Evolutionary conservation across 2,329 filamentous ascomycete genomes (phyloP).

Genomic region (Pseudocercospora vitis): DNA sequence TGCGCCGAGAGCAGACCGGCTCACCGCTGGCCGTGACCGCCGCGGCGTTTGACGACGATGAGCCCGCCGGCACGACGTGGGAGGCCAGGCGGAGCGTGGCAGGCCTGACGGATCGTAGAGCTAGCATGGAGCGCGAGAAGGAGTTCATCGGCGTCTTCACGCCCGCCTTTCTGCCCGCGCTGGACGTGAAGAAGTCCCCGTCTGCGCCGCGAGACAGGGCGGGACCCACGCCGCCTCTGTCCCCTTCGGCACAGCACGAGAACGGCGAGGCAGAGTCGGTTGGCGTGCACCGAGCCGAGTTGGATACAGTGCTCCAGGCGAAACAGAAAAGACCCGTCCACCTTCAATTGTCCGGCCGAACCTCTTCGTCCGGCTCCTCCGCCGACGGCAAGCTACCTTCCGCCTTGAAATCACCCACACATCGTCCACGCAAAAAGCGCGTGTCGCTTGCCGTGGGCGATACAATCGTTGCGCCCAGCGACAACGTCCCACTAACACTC

Average conservation of each 20-base stretch:
- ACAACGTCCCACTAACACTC: constrained; percentile 34
- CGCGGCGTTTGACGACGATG: constrained; percentile 21
- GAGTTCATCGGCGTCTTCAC: constrained; percentile 41
- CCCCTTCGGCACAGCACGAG: background rate
- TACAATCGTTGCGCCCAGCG: constrained; percentile 38
- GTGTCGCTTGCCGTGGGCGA: constrained; percentile 40
- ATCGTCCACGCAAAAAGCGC: constrained; percentile 35
- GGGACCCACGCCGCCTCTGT: constrained; percentile 30
- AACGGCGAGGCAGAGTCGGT: constrained; percentile 4
- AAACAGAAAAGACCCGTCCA: constrained; percentile 35
- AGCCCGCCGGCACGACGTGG: constrained; percentile 16
- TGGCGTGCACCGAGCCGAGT: constrained; percentile 30
- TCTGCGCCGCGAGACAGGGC: constrained; percentile 21
- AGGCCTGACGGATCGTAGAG: constrained; percentile 30
- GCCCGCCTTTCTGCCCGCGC: constrained; percentile 37
- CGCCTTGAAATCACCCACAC: constrained; percentile 37
- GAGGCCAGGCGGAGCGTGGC: constrained; percentile 23
- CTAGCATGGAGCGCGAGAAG: constrained; percentile 34
- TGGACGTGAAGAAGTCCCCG: constrained; percentile 30
- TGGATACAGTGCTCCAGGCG: constrained; percentile 32
- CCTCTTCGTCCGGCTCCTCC: constrained; percentile 40
- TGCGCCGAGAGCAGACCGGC: constrained; percentile 25
- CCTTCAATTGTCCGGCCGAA: constrained; percentile 34
- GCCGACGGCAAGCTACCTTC: constrained; percentile 38
- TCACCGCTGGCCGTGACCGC: constrained; percentile 21